These are phyloP conservation scores for Solanum appendiculatum DNA, from an alignment of 257 asterid species.

Conservation along the genomic window DNA sequence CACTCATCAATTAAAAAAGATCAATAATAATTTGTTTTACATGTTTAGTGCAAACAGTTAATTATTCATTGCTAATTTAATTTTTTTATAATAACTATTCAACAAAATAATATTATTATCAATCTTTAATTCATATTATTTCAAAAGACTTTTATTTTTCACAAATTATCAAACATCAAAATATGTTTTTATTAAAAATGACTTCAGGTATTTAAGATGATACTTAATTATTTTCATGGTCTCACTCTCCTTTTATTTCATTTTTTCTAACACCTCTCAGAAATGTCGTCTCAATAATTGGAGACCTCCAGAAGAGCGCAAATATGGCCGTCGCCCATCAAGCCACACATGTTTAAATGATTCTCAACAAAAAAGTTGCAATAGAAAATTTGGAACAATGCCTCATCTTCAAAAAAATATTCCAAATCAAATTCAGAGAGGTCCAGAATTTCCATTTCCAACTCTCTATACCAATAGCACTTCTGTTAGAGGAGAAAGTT, in stretches of 20 bases:
- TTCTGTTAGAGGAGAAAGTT: not conserved
- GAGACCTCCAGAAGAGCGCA: conserved; percentile 2
- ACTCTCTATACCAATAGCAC: not conserved
- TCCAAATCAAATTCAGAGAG: not conserved
- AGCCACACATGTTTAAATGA: not conserved
- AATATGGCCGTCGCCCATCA: not conserved
- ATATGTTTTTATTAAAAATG: not conserved
- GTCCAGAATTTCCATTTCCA: not conserved
- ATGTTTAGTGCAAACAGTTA: not conserved
- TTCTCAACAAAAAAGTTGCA: not conserved
- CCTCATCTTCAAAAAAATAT: not conserved
- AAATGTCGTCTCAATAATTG: conserved; percentile 22
- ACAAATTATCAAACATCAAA: not conserved
- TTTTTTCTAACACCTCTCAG: not conserved
- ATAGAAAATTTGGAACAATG: not conserved
- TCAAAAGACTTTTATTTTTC: not conserved
- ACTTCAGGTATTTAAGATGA: not conserved
- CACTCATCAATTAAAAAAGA: not conserved
- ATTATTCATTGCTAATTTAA: not conserved
- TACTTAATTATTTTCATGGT: not conserved
- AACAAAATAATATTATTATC: not conserved
- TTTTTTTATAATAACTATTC: not conserved
- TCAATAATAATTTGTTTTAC: not conserved
- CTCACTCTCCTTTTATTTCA: not conserved
- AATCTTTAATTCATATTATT: not conserved